Conservation (phyloP, 495 filamentous ascomycete genomes). For the Penicillium diatomitis region DNA sequence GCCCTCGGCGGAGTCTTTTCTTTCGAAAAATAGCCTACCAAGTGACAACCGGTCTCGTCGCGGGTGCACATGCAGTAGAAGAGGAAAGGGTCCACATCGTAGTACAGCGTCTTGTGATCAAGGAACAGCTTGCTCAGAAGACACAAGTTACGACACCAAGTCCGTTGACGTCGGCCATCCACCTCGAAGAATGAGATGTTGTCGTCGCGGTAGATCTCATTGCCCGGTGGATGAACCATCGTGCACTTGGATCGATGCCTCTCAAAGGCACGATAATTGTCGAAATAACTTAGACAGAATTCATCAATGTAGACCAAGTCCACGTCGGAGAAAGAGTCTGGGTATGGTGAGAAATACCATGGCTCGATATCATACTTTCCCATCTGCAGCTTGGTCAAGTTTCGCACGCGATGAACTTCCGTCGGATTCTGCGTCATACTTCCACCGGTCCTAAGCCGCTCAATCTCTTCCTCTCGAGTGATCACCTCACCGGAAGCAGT, state of each 20-base stretch:
- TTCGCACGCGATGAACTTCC: constrained; percentile 92
- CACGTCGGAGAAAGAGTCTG: constrained; percentile 72
- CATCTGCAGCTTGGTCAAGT: constrained; percentile 87
- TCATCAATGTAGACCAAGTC: constrained; percentile 95
- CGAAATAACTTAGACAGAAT: constrained; percentile 90
- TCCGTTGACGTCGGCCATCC: constrained; percentile 87
- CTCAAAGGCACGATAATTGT: constrained; percentile 63
- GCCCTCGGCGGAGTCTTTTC: constrained; percentile 90
- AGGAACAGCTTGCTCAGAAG: constrained; percentile 92
- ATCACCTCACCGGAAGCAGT: constrained; percentile 43
- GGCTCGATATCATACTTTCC: constrained; percentile 86
- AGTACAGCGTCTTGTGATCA: constrained; percentile 99
- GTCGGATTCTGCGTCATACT: constrained; percentile 99
- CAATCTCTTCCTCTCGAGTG: constrained; percentile 86
- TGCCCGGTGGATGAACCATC: constrained; percentile 85
- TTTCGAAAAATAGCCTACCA: constrained; percentile 96
- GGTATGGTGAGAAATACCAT: constrained; percentile 98
- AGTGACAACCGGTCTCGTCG: constrained; percentile 77
- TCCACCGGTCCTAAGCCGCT: constrained; percentile 83
- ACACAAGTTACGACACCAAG: constrained; percentile 95
- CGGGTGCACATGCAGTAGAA: constrained; percentile 97
- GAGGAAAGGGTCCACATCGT: constrained; percentile 95
- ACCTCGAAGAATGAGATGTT: constrained; percentile 96
- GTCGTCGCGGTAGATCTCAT: constrained; percentile 96
- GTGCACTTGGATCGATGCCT: constrained; percentile 88